phyloP scores from a whole-genome alignment of 768 basidiomycete genomes.

The Boletus pseudo-olivaceus region DNA sequence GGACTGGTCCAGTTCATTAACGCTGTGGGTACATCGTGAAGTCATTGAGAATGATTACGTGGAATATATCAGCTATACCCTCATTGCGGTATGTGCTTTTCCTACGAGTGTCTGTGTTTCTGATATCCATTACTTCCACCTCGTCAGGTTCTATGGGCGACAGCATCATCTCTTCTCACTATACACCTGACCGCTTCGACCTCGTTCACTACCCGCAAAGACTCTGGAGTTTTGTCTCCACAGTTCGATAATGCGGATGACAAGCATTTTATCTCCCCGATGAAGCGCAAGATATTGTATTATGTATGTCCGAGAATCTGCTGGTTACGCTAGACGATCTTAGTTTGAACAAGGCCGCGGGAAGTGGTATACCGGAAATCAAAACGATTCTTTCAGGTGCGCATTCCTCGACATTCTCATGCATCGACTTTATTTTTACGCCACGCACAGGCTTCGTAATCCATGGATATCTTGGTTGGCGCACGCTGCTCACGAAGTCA shows the following conservation, averaged over 20 bases:
- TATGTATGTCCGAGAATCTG: slow-evolving; percentile 56
- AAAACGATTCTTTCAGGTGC: slow-evolving; percentile 88
- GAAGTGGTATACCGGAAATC: slow-evolving; percentile 95
- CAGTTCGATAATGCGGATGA: slow-evolving; percentile 37
- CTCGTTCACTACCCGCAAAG: slow-evolving; percentile 84
- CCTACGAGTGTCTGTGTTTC: background rate
- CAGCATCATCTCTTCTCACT: slow-evolving; percentile 74
- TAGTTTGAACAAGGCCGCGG: slow-evolving; percentile 64
- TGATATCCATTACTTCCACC: background rate
- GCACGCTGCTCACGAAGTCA: slow-evolving; percentile 86
- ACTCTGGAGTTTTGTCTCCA: slow-evolving; percentile 66
- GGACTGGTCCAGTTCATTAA: slow-evolving; percentile 66
- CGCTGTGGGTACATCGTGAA: slow-evolving; percentile 20
- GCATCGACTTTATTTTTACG: slow-evolving; percentile 9
- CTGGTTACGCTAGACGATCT: slow-evolving; percentile 3
- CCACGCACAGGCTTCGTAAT: slow-evolving; percentile 77
- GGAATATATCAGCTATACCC: slow-evolving; percentile 66
- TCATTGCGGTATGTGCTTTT: slow-evolving; percentile 65
- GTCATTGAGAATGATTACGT: slow-evolving; percentile 38
- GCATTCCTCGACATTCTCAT: background rate
- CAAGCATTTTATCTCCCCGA: slow-evolving; percentile 24
- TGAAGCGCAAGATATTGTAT: slow-evolving; percentile 70
- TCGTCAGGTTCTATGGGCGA: slow-evolving; percentile 66
- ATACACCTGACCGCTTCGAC: slow-evolving; percentile 85
- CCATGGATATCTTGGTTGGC: slow-evolving; percentile 91